A percentile compares a stretch with the other conserved stretches of the same genome.
These are phyloP conservation scores for Paspalum notatum DNA, from an alignment of 176 grass and related monocot genomes.

Conservation along the genomic window DNA sequence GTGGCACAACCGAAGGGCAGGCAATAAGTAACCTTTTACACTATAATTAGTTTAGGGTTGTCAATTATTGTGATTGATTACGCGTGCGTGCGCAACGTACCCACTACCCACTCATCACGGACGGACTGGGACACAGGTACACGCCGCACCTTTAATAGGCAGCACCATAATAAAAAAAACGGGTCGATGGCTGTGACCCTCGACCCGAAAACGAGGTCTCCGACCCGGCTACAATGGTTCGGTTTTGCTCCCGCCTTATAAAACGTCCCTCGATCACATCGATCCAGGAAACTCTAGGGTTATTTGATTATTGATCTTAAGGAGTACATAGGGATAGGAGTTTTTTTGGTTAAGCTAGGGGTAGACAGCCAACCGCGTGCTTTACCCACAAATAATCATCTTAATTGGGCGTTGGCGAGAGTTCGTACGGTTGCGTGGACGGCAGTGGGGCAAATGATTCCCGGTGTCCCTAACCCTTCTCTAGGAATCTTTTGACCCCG, in stretches of 20 bases:
- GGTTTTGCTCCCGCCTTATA: too few relatives aligned
- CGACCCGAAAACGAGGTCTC: too few relatives aligned
- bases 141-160: neutral
- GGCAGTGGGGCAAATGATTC: conserved; percentile 39
- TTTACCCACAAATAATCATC: neutral
- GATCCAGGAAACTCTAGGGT: neutral
- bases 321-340: neutral
- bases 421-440: conserved; percentile 22
- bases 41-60: neutral
- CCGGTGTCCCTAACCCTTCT: conserved; percentile 32
- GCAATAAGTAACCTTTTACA: neutral
- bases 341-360: neutral
- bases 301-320: neutral
- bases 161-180: too few relatives aligned
- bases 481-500: conserved; percentile 36
- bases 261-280: too few relatives aligned
- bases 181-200: too few relatives aligned
- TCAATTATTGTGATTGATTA: neutral
- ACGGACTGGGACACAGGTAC: neutral
- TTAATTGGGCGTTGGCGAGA: neutral
- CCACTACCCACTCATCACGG: neutral
- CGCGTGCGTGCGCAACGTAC: conserved; percentile 26
- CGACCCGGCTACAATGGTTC: too few relatives aligned
- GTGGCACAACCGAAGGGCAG: neutral
- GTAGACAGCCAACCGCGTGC: neutral